Evolutionary conservation across 83 land plant species (phyloP).

Genomic region (Isoetes engelmannii): DNA sequence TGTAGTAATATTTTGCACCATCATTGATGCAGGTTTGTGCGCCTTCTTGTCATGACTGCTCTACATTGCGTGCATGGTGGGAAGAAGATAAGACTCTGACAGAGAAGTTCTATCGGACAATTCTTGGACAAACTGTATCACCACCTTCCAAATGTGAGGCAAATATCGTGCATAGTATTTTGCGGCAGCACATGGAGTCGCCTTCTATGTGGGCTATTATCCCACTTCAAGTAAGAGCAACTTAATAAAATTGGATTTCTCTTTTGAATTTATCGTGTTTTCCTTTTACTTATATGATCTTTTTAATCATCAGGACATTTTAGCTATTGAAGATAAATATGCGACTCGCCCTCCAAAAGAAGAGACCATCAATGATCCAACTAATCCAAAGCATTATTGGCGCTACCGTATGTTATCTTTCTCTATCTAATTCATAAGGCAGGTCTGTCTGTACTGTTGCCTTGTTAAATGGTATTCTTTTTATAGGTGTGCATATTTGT

Average conservation of each 20-base stretch:
- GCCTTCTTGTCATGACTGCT: conserved; percentile 96
- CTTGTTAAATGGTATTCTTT: not conserved
- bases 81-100: conserved; percentile 88
- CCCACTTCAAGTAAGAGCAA: conserved; percentile 69
- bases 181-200: conserved; percentile 77
- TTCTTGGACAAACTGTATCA: conserved; percentile 47
- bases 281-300: not conserved
- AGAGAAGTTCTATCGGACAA: conserved; percentile 40
- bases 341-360: conserved; percentile 71
- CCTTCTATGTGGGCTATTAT: conserved; percentile 99
- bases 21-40: conserved; percentile 70
- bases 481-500: conserved; percentile 57
- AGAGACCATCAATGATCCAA: conserved; percentile 95
- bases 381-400: conserved; percentile 99
- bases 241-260: too few species aligned
- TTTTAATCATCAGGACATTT: conserved; percentile 51
- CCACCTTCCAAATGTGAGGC: conserved; percentile 78
- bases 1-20: too few species aligned
- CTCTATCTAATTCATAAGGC: not conserved
- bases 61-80: conserved; percentile 98
- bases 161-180: conserved; percentile 44
- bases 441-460: not conserved
- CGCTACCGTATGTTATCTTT: conserved; percentile 62
- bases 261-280: too few species aligned
- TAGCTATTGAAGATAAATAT: conserved; percentile 86